Evolutionary conservation across 768 basidiomycete genomes (phyloP), one percentile per base, ranked within the genome.

Genomic region (Boletus rubropictus): DNA sequence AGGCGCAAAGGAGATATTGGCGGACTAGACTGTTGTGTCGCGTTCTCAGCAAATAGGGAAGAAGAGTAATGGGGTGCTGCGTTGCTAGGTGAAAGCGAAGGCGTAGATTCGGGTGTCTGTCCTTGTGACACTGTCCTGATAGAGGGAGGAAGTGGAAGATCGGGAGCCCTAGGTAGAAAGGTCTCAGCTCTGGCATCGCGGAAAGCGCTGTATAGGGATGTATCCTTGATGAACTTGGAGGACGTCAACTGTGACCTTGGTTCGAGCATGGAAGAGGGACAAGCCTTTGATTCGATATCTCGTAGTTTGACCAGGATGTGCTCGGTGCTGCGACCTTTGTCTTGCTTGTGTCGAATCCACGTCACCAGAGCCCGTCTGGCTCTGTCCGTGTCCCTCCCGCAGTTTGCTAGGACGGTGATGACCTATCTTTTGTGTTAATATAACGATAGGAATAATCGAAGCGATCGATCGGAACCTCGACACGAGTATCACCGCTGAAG

Each of bases 181-280:
- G 65, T 66, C 34, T 48, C 42, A 24, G 65, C 65, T 48, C 65
- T 64, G 12, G 65, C 65, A 35, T 68, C 62, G 20, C 66, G 65
- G 21, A 66, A 66, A n/a, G 66, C 65, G 25, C 35, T 29, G 33
- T 66, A 64, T 0, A 66, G 38, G 33, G 54, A 52, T 5, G n/a
- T 17, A 42, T 66, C 65, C 41, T 44, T 58, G 51, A 68, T 63
- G 48, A 66, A 66, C 66, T 66, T 44, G 32, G 32, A 33, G 39
- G 40, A 10, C 3, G 37, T 51, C 24, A 53, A 36, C 14, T 29
- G 33, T 17, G 14, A 15, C 36, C 17, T 11, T 29, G n/a, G 11
- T n/a, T 18, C 4, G 17, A 39, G 36, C 12, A 14, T 38, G 17
- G 9, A 14, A 12, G 7, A 27, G 21, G 24, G 38, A 58, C 54